phyloP scores from a whole-genome alignment of 73 alveolate species.

The Paramecium caudatum region DNA sequence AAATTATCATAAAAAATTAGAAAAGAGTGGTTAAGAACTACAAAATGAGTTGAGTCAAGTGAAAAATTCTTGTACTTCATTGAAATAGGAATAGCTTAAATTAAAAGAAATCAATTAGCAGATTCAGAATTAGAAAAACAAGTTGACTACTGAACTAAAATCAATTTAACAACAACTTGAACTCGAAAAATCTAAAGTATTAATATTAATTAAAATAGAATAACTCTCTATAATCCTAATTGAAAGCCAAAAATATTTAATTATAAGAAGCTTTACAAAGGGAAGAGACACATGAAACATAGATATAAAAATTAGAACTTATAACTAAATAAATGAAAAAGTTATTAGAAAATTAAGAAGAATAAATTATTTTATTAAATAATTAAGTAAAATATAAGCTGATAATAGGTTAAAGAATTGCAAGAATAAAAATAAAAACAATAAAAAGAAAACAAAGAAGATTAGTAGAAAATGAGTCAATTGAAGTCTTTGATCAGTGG shows the following conservation, averaged over 20 bases:
- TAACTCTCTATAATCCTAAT: neutral
- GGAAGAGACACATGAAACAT: neutral
- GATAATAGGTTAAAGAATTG: neutral
- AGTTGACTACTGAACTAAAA: neutral
- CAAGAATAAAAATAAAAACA: neutral
- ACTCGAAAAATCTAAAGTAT: neutral
- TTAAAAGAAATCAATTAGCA: neutral
- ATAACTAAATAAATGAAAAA: conserved; percentile 6
- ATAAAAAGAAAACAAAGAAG: conserved; percentile 1
- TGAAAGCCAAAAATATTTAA: conserved; percentile 17
- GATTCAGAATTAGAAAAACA: neutral
- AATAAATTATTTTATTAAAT: conserved; percentile 7
- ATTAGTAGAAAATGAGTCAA: conserved; percentile 9
- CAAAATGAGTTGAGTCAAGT: neutral
- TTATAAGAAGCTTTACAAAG: neutral
- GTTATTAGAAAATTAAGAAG: conserved; percentile 10
- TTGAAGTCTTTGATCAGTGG: conserved; percentile 12
- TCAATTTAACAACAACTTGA: neutral
- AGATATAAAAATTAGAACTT: neutral
- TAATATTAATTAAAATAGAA: neutral
- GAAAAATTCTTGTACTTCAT: neutral
- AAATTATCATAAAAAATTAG: neutral
- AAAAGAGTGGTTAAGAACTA: neutral
- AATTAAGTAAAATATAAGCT: neutral
- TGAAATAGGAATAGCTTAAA: neutral